These are phyloP conservation scores for Chlorella sp. DNA, from an alignment of 139 green algal genomes.

Conservation along the genomic window DNA sequence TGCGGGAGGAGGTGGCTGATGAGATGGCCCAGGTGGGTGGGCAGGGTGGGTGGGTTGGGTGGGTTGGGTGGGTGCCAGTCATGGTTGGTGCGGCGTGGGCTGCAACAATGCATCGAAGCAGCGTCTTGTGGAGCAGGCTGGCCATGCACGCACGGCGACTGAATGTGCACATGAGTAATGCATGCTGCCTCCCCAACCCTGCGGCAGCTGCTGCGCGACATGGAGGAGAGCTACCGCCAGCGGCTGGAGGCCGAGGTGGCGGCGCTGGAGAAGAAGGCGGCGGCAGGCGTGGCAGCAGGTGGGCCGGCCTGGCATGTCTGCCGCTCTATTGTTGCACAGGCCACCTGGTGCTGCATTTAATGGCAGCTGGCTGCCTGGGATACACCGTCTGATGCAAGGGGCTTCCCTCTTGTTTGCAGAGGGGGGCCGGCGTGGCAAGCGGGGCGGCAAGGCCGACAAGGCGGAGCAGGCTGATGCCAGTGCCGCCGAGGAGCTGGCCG, in stretches of 20 bases:
- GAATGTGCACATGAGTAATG: background rate
- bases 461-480: background rate
- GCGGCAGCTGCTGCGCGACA: constrained; percentile 54
- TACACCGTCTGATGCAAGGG: no score
- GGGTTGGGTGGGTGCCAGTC: background rate
- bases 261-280: constrained; percentile 10
- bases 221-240: constrained; percentile 62
- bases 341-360: no score
- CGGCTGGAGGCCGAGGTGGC: constrained; percentile 39
- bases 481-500: background rate
- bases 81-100: background rate
- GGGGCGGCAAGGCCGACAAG: background rate
- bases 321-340: no score
- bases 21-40: constrained; percentile 55
- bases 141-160: no score
- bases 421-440: background rate
- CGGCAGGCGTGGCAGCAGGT: background rate
- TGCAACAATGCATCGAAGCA: no score
- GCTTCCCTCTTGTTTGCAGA: background rate
- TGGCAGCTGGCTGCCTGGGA: no score
- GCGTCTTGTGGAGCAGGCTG: no score
- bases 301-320: no score
- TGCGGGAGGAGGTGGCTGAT: constrained; percentile 60
- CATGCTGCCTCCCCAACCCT: background rate
- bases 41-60: background rate